Base-by-base conservation (phyloP, 768 basidiomycete genomes). In the Mrakia gelida region DNA sequence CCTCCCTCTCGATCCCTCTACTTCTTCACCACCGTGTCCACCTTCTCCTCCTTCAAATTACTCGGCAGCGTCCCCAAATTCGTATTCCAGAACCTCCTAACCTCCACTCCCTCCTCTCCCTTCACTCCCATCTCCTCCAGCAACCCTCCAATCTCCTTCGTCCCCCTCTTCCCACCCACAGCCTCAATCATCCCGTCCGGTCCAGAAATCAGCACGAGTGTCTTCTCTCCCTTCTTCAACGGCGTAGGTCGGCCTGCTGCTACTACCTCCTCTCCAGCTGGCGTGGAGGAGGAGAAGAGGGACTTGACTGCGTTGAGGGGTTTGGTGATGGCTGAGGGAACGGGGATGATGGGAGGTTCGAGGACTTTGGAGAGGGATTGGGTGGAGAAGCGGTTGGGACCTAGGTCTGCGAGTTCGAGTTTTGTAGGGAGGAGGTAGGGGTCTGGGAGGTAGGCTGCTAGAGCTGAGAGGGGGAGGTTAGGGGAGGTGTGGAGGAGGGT, bases 171-270 rank as follows among this genome's bases (percentile, higher is more conserved):
- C 23, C 78, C 78, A 4, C 70, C 13, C 49, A 79, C 68, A 10
- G 78, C 34, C 16, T 54, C 54, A 49, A 79, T 79, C 67, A 79
- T 71, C n/a, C 78, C 78, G 70, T 79, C 78, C 32, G 78, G 78
- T 38, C 78, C 78, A 28, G 74, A 75, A 59, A 79, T 54, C 28
- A 79, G 71, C 10, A 79, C 41, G 41, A 79, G 68, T 28, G 78
- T 79, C 21, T 72, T 72, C 26, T 43, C 38, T 18, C 62, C 62
- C 49, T 62, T 62, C 18, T 63, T 68, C n/a, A 78, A 65, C 23
- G 77, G 54, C 2, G 73, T 74, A 15, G 73, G 73, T 21, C 73
- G 72, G 34, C 61, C 75, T 2, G 32, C 49, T 15, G 56, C n/a
- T 6, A 67, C 70, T 18, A 49, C 75, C 3, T 34, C 34, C 26